These are phyloP conservation scores for Sicyos baderoa DNA, from an alignment of 306 rosid genomes.

Conservation along the genomic window DNA sequence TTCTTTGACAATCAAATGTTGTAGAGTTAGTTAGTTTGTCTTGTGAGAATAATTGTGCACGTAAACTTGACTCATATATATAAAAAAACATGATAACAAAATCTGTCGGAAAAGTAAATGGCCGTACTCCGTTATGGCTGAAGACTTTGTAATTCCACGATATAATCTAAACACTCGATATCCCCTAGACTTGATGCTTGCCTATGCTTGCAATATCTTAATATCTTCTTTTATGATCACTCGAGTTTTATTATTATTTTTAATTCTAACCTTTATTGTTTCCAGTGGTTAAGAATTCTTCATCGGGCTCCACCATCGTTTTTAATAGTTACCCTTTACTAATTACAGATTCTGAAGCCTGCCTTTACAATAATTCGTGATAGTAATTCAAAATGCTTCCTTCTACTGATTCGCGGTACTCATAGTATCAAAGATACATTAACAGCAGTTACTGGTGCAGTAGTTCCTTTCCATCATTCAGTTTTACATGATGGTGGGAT, in stretches of 20 bases:
- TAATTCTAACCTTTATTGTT: not conserved
- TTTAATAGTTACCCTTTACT: not conserved
- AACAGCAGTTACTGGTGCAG: slow-evolving; percentile 95
- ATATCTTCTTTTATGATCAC: not conserved
- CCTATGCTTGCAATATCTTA: not conserved
- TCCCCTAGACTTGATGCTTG: not conserved
- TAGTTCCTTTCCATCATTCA: slow-evolving; percentile 90
- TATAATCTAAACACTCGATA: not conserved
- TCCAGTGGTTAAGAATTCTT: slow-evolving; percentile 1
- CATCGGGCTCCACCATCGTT: not conserved
- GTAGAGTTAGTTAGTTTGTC: too few relatives aligned
- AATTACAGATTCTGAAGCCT: slow-evolving; percentile 84
- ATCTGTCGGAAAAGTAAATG: not conserved
- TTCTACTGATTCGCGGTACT: slow-evolving; percentile 88
- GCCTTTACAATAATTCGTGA: slow-evolving; percentile 80
- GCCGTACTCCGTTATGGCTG: not conserved
- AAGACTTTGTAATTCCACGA: not conserved
- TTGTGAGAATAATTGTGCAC: too few relatives aligned
- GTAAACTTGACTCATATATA: too few relatives aligned
- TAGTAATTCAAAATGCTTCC: slow-evolving; percentile 65
- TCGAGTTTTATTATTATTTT: not conserved
- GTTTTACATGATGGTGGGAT: slow-evolving; percentile 91
- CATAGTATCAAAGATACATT: slow-evolving; percentile 96
- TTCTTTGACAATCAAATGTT: too few relatives aligned
- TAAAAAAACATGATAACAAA: not conserved